A percentile compares a stretch with the other conserved stretches of the same genome.
Conservation (phyloP, 2,329 filamentous ascomycete genomes). For the Apiospora rasikravindrae region DNA sequence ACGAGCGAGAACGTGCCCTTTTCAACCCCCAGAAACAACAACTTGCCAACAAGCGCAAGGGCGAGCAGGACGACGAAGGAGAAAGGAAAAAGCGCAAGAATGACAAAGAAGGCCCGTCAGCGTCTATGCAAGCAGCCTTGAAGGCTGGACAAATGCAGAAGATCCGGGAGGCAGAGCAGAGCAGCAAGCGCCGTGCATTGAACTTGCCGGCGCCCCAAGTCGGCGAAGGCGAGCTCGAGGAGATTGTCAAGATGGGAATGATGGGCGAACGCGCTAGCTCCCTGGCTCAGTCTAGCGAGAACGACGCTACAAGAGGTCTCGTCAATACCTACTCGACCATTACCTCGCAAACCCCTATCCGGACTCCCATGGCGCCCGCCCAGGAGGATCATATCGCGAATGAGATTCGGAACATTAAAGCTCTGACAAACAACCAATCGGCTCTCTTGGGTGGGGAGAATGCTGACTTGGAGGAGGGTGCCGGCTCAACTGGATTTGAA, state of each 20-base stretch:
- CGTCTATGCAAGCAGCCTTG: constrained; percentile 82
- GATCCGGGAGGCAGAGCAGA: constrained; percentile 94
- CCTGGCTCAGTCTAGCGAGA: constrained; percentile 78
- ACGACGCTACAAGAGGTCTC: constrained; percentile 82
- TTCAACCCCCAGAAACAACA: constrained; percentile 96
- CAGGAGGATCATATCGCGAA: constrained; percentile 97
- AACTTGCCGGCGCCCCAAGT: constrained; percentile 89
- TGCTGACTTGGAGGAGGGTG: constrained; percentile 82
- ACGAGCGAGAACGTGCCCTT: constrained; percentile 81
- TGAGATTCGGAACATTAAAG: constrained; percentile 91
- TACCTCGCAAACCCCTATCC: constrained; percentile 82
- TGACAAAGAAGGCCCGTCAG: constrained; percentile 80
- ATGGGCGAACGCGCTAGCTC: constrained; percentile 83
- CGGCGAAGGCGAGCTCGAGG: constrained; percentile 88
- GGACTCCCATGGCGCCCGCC: constrained; percentile 87
- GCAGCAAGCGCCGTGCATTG: constrained; percentile 87
- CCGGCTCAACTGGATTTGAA: constrained; percentile 85
- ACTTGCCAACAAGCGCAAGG: constrained; percentile 89
- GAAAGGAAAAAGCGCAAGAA: constrained; percentile 86
- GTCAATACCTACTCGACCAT: constrained; percentile 86
- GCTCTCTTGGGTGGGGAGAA: constrained; percentile 94
- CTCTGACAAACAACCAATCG: constrained; percentile 91
- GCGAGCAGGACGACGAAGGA: constrained; percentile 82
- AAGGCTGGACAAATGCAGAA: constrained; percentile 95
- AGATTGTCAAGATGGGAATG: constrained; percentile 99